phyloP scores from a whole-genome alignment of 805 yeast genomes.

The Teunomyces kruisii region DNA sequence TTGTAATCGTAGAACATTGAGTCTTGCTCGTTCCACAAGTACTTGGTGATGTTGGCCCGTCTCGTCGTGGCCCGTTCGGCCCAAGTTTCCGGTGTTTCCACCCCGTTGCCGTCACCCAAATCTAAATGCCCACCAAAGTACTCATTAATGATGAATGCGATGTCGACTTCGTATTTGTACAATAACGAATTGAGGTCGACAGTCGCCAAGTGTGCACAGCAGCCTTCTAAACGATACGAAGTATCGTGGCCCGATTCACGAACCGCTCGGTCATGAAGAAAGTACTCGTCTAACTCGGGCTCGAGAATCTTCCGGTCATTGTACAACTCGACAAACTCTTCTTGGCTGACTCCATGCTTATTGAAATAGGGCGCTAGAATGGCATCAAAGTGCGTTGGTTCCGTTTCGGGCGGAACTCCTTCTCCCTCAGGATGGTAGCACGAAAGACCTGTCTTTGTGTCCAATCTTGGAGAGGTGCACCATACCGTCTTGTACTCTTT shows the following conservation, averaged over 20 bases:
- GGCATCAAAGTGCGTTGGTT: conserved; percentile 78
- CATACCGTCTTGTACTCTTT: conserved; percentile 83
- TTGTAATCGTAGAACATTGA: conserved; percentile 86
- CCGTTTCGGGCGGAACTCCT: conserved; percentile 98
- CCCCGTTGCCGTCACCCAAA: conserved; percentile 19
- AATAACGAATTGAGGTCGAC: conserved; percentile 83
- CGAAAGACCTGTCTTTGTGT: conserved; percentile 72
- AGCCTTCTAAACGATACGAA: conserved; percentile 83
- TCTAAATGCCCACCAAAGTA: conserved; percentile 52
- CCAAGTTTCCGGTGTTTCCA: conserved; percentile 62
- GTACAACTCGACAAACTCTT: conserved; percentile 63
- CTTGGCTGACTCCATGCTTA: conserved; percentile 57
- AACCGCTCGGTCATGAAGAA: conserved; percentile 89
- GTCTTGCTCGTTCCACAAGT: conserved; percentile 79
- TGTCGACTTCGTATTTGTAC: conserved; percentile 88
- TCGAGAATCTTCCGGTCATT: conserved; percentile 65
- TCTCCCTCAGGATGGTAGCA: conserved; percentile 86
- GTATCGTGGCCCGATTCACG: conserved; percentile 98
- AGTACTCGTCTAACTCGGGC: conserved; percentile 84
- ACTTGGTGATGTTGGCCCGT: conserved; percentile 55
- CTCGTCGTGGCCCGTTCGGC: conserved; percentile 53
- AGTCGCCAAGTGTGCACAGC: conserved; percentile 86
- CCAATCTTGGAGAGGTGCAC: conserved; percentile 73
- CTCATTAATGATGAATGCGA: conserved; percentile 59
- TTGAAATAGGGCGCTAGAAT: conserved; percentile 66